These are phyloP conservation scores for Tetrapisispora iriomotensis DNA, from an alignment of 805 yeast genomes.

Conservation along the genomic window DNA sequence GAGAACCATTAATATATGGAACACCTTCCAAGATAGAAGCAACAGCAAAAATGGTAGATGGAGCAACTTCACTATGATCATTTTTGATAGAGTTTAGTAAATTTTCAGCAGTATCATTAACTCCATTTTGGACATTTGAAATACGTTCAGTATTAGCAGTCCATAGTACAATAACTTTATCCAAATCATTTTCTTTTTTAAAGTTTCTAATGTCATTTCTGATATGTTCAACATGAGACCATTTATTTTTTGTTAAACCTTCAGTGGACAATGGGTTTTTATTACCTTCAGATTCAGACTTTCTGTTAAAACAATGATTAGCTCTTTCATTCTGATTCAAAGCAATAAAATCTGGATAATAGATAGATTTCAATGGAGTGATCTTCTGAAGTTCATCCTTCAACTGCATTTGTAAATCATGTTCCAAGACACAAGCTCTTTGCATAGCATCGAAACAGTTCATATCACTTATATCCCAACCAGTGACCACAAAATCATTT, in stretches of 20 bases:
- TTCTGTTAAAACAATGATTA: conserved; percentile 59
- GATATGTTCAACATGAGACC: conserved; percentile 82
- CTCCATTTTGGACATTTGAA: conserved; percentile 64
- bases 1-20: conserved; percentile 93
- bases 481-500: conserved; percentile 80
- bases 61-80: conserved; percentile 78
- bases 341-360: conserved; percentile 95
- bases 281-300: conserved; percentile 1
- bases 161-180: conserved; percentile 87
- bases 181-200: conserved; percentile 61
- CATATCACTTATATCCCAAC: conserved; percentile 84
- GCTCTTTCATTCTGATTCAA: conserved; percentile 90
- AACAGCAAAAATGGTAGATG: conserved; percentile 89
- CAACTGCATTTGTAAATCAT: conserved; percentile 70
- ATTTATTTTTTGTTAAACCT: conserved; percentile 52
- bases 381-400: conserved; percentile 49
- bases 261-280: conserved; percentile 32
- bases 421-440: conserved; percentile 81
- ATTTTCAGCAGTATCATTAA: conserved; percentile 83
- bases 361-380: conserved; percentile 72
- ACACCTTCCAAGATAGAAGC: conserved; percentile 82
- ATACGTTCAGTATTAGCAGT: conserved; percentile 96
- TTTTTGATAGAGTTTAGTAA: conserved; percentile 60
- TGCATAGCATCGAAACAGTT: conserved; percentile 70
- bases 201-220: conserved; percentile 76